Evolutionary conservation across 73 alveolate species (phyloP).

Genomic region (Diophrys appendiculata): DNA sequence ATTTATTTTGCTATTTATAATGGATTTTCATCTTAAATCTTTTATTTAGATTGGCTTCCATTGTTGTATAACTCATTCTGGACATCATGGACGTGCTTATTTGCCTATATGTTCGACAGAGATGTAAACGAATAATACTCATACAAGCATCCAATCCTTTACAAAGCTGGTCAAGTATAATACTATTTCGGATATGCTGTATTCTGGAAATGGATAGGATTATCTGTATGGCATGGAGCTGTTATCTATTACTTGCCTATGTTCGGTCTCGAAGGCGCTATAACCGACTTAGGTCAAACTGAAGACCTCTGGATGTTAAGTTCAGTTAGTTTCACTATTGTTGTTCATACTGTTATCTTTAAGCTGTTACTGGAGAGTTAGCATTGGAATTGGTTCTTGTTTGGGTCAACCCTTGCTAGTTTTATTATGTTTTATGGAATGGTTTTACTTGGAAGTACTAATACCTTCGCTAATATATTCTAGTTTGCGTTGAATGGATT

Average conservation of each 20-base stretch:
- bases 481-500: conserved; percentile 50
- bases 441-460: conserved; percentile 30
- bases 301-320: conserved; percentile 72
- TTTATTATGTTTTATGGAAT: conserved; percentile 31
- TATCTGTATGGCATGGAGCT: conserved; percentile 72
- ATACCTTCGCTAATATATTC: conserved; percentile 39
- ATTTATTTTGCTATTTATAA: conserved; percentile 74
- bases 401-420: conserved; percentile 11
- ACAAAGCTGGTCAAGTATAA: conserved; percentile 83
- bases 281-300: conserved; percentile 64
- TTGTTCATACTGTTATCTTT: conserved; percentile 76
- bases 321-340: conserved; percentile 73
- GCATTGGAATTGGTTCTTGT: conserved; percentile 69
- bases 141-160: conserved; percentile 53
- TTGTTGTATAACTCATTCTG: conserved; percentile 83
- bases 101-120: conserved; percentile 58
- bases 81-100: conserved; percentile 81
- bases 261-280: conserved; percentile 54
- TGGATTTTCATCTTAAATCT: conserved; percentile 89
- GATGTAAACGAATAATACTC: conserved; percentile 37
- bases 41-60: conserved; percentile 84
- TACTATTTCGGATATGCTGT: conserved; percentile 66
- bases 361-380: conserved; percentile 81
- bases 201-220: conserved; percentile 80
- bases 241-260: conserved; percentile 62